A percentile compares a stretch with the other conserved stretches of the same genome.
Conservation (phyloP, 2,329 filamentous ascomycete genomes). For the Aspergillus bombycis region DNA sequence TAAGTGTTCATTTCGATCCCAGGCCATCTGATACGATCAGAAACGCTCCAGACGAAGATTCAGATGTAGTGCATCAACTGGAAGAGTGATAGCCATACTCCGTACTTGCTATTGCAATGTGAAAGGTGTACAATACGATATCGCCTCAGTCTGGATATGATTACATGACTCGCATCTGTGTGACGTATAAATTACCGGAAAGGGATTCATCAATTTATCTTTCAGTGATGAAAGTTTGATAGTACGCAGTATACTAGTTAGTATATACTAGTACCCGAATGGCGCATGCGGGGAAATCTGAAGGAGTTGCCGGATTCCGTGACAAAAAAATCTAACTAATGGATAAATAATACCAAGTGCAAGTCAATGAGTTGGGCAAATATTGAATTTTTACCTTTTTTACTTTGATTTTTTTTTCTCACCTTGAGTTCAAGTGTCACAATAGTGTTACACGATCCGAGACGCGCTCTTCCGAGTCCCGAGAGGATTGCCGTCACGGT, state of each 20-base stretch:
- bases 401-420: too few species aligned
- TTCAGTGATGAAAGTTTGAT: neutral
- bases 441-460: neutral
- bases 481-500: neutral
- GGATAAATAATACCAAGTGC: neutral
- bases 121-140: neutral
- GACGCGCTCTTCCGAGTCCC: neutral
- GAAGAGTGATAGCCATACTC: neutral
- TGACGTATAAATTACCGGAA: neutral
- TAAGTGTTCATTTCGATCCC: neutral
- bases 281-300: neutral
- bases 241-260: too few species aligned
- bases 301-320: neutral
- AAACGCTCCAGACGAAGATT: neutral
- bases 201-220: neutral
- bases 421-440: neutral
- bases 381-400: too few species aligned
- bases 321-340: neutral
- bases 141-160: too few species aligned
- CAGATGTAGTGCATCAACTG: neutral
- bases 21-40: neutral
- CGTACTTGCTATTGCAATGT: neutral
- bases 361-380: too few species aligned
- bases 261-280: neutral
- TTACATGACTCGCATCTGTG: neutral